These are phyloP conservation scores for Alliaria petiolata DNA, from an alignment of 345 rosid species.

Conservation along the genomic window DNA sequence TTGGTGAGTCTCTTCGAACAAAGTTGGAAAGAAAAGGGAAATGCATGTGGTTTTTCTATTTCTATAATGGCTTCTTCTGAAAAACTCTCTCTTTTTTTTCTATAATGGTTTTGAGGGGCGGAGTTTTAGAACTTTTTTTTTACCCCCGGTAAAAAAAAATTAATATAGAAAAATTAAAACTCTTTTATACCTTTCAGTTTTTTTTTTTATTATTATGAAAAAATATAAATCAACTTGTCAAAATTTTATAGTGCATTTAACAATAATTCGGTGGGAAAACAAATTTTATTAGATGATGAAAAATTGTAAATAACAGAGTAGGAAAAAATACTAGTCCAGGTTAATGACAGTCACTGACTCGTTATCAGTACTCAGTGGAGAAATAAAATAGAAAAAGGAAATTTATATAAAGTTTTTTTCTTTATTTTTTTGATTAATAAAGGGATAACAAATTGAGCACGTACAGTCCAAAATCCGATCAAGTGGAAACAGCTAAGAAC, in stretches of 20 bases:
- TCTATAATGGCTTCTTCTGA: not conserved
- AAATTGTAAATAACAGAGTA: not conserved
- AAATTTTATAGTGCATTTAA: not conserved
- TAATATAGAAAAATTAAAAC: no score
- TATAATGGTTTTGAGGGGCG: not conserved
- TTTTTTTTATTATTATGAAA: no score
- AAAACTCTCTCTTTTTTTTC: not conserved
- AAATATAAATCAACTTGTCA: no score
- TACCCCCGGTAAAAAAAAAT: no score
- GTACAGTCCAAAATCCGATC: conserved; percentile 22
- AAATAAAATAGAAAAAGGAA: conserved; percentile 1
- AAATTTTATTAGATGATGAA: not conserved
- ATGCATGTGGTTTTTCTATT: not conserved
- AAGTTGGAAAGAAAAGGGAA: not conserved
- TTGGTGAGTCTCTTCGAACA: not conserved
- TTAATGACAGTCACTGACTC: conserved; percentile 18
- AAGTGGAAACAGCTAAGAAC: conserved; percentile 29
- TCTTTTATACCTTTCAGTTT: no score
- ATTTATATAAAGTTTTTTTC: not conserved
- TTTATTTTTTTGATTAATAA: not conserved
- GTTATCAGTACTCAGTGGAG: not conserved
- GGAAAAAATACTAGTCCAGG: not conserved
- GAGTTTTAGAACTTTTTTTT: no score
- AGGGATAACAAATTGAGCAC: conserved; percentile 3
- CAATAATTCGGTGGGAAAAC: not conserved